Evolutionary conservation across 2,329 filamentous ascomycete genomes (phyloP).

Genomic region (Thielaviopsis punctulata): DNA sequence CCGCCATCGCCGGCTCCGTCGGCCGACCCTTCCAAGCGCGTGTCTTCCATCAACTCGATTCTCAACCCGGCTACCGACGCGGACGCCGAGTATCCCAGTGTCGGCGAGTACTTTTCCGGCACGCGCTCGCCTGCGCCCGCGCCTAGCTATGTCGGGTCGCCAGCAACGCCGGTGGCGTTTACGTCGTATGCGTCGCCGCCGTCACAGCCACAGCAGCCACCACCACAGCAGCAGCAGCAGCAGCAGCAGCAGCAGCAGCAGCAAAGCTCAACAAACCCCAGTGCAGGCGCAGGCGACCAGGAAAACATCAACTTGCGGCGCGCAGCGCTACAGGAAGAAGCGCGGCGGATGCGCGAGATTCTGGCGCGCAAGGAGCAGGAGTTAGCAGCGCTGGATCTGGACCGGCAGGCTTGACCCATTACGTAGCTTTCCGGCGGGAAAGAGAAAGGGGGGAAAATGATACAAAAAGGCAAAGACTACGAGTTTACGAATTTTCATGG

Average conservation of each 20-base stretch:
- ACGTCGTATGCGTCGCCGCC: background rate
- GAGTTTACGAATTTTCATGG: no score
- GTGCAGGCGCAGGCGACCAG: no score
- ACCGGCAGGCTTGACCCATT: slow-evolving; percentile 8
- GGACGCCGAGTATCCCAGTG: background rate
- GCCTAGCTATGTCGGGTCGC: background rate
- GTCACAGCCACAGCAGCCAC: no score
- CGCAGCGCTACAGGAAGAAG: slow-evolving; percentile 51
- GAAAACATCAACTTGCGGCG: slow-evolving; percentile 34
- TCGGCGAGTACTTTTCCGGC: no score
- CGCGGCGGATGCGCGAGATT: slow-evolving; percentile 58
- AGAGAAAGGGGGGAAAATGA: background rate
- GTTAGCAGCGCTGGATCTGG: slow-evolving; percentile 29
- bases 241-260: no score
- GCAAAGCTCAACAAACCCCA: no score
- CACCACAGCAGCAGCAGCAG: no score
- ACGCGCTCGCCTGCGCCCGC: no score
- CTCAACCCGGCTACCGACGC: slow-evolving; percentile 36
- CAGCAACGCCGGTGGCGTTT: background rate
- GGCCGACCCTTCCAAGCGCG: slow-evolving; percentile 36
- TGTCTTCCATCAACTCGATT: slow-evolving; percentile 62
- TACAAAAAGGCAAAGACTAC: background rate
- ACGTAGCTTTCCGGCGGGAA: no score
- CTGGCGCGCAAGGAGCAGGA: slow-evolving; percentile 59
- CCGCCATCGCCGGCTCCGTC: slow-evolving; percentile 24